Percentiles rank a stretch among this genome's conserved stretches.
phyloP scores from a whole-genome alignment of 192 early-diverging fungal genomes.

The Coemansia sp. region DNA sequence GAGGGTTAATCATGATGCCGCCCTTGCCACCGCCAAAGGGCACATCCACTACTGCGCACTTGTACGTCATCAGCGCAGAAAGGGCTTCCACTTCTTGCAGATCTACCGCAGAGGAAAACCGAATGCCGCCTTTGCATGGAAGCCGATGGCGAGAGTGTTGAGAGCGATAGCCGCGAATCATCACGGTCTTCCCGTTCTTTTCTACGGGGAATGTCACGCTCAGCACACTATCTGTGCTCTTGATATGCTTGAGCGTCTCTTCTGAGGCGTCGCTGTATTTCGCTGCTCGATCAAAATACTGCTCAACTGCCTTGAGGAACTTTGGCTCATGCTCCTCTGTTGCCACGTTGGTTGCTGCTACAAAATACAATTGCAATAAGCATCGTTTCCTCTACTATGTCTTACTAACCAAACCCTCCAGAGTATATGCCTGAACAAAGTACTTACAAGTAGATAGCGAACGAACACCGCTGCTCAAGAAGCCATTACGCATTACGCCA shows the following conservation, averaged over 20 bases:
- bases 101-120: constrained; percentile 75
- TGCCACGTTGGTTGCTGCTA: constrained; percentile 43
- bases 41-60: constrained; percentile 83
- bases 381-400: too few species aligned
- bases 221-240: constrained; percentile 68
- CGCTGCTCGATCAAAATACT: constrained; percentile 72
- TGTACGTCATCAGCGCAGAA: constrained; percentile 81
- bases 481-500: too few species aligned
- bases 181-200: constrained; percentile 62
- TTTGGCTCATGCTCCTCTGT: constrained; percentile 64
- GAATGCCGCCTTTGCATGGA: constrained; percentile 81
- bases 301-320: constrained; percentile 71
- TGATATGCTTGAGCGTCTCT: constrained; percentile 65
- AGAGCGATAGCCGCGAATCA: constrained; percentile 76
- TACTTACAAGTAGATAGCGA: too few species aligned
- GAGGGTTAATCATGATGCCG: constrained; percentile 78
- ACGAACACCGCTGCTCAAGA: too few species aligned
- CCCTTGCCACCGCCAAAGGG: constrained; percentile 81
- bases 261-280: constrained; percentile 58
- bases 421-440: too few species aligned
- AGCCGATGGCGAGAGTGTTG: constrained; percentile 81
- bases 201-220: constrained; percentile 79
- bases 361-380: not conserved
- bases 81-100: constrained; percentile 80
- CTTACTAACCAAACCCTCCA: too few species aligned